Evolutionary conservation across 768 basidiomycete species (phyloP).

Genomic region (Amanita pallidorosea): DNA sequence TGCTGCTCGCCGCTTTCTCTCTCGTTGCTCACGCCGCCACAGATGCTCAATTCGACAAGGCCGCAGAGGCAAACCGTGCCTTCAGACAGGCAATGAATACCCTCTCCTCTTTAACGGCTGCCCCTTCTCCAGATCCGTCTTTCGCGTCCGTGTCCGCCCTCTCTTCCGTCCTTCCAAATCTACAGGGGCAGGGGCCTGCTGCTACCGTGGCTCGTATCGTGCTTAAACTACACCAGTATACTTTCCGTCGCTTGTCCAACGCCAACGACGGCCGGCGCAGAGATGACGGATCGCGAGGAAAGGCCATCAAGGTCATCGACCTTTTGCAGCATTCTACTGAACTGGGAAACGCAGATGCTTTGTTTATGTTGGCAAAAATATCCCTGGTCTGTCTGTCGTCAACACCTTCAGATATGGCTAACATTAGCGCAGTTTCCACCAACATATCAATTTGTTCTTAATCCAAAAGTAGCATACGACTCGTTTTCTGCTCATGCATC

Average conservation of each 20-base stretch:
- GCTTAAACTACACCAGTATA: slow-evolving; percentile 52
- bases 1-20: slow-evolving; percentile 1
- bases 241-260: slow-evolving; percentile 31
- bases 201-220: slow-evolving; percentile 60
- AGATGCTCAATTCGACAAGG: slow-evolving; percentile 29
- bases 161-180: slow-evolving; percentile 55
- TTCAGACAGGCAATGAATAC: slow-evolving; percentile 69
- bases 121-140: slow-evolving; percentile 45
- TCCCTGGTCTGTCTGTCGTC: slow-evolving; percentile 42
- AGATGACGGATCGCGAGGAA: slow-evolving; percentile 57
- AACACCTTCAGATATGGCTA: neutral
- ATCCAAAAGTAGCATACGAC: slow-evolving; percentile 54
- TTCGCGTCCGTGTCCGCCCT: slow-evolving; percentile 40
- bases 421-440: slow-evolving; percentile 51
- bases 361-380: slow-evolving; percentile 56
- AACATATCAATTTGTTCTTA: slow-evolving; percentile 48
- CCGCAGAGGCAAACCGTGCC: slow-evolving; percentile 56
- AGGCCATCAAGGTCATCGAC: slow-evolving; percentile 76
- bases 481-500: slow-evolving; percentile 54
- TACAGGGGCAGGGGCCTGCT: slow-evolving; percentile 70
- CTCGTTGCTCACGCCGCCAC: slow-evolving; percentile 6
- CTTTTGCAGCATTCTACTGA: slow-evolving; percentile 74
- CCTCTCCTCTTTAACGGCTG: slow-evolving; percentile 51
- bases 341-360: slow-evolving; percentile 63
- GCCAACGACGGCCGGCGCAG: slow-evolving; percentile 33